Base-by-base conservation (phyloP, 208 protist genomes). In the Herpetomonas tarakana region DNA sequence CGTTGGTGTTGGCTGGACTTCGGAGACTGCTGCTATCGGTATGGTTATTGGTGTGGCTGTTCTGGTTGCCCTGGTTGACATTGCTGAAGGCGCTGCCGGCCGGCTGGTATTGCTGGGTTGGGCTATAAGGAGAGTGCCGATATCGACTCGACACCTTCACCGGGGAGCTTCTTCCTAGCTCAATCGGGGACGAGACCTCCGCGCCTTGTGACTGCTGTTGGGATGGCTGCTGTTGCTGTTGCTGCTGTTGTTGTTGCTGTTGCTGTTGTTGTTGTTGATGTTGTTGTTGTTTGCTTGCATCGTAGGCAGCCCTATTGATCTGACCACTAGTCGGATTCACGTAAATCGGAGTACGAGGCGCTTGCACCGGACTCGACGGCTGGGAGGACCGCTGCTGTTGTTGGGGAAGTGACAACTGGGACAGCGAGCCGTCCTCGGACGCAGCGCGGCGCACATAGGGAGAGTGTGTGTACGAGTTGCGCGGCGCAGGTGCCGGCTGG, bases 381-480 rank as follows among this genome's bases (percentile, higher is more conserved):
- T 41, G 35, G 6, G 35, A 41, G 14, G 9, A 18, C 9, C 35
- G 35, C 35, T 2, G 35, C 56, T 68, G 6, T 50, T 38, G 39
- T 14, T 41, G 35, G 9, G 35, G 35, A 6, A 14, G 35, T 18
- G 35, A 22, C 11, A 56, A 44, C 39, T 46, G 63, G 18, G 60
- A 24, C 2, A 25, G 64, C 11, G 56, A 45, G 19, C 61, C 29
- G 16, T 45, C 74, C 2, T 72, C 74, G 2, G 49, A 27, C 24
- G 24, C 65, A n/a, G 51, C 62, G 31, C 60, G 56, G 21, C 62
- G 64, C 6, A 47, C 22, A 58, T 80, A 80, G 1, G 74, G 74
- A 24, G 74, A 80, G 31, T 80, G 74, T 14, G 68, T 55, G 25
- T 80, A 80, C 60, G 49, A 65, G 47, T 52, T 29, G 29, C 35